These are phyloP conservation scores for Scedosporium minutisporum DNA, from an alignment of 2,329 filamentous ascomycete species.

Conservation along the genomic window DNA sequence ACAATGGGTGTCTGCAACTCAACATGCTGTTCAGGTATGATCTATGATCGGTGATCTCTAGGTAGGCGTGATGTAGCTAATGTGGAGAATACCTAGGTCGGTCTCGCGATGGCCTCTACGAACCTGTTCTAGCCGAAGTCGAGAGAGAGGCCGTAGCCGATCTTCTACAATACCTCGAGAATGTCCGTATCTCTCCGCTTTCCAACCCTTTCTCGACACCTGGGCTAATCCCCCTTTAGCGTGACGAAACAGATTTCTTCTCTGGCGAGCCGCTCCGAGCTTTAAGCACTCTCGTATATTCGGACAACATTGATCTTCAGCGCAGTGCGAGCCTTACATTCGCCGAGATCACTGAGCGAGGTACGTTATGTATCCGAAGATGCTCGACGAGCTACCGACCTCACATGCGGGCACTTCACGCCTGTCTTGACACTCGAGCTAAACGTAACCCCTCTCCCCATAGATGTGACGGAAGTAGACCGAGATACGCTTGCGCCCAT, in stretches of 20 bases:
- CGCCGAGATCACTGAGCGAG: conserved; percentile 96
- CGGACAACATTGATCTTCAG: conserved; percentile 96
- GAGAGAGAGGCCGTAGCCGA: conserved; percentile 96
- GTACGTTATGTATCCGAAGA: conserved; percentile 38
- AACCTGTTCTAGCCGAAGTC: conserved; percentile 84
- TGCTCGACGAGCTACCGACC: too few relatives aligned
- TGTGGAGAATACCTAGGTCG: conserved; percentile 41
- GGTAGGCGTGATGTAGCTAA: neutral
- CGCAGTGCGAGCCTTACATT: conserved; percentile 96
- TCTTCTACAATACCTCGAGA: conserved; percentile 89
- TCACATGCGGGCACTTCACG: too few relatives aligned
- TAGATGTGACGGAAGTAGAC: conserved; percentile 95
- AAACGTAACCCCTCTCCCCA: conserved; percentile 11
- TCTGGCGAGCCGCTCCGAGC: conserved; percentile 88
- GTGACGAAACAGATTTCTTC: conserved; percentile 97
- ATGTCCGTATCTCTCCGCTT: conserved; percentile 47
- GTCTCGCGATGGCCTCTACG: conserved; percentile 72
- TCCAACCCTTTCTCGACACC: conserved; percentile 4
- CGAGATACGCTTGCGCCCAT: conserved; percentile 93
- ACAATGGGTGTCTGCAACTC: conserved; percentile 55
- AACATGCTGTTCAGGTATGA: conserved; percentile 43
- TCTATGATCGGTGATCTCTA: neutral
- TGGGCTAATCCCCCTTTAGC: conserved; percentile 43
- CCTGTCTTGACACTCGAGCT: conserved; percentile 4
- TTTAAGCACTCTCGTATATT: conserved; percentile 92